phyloP scores from a whole-genome alignment of 2,329 filamentous ascomycete genomes.

The Ascochyta koolunga region DNA sequence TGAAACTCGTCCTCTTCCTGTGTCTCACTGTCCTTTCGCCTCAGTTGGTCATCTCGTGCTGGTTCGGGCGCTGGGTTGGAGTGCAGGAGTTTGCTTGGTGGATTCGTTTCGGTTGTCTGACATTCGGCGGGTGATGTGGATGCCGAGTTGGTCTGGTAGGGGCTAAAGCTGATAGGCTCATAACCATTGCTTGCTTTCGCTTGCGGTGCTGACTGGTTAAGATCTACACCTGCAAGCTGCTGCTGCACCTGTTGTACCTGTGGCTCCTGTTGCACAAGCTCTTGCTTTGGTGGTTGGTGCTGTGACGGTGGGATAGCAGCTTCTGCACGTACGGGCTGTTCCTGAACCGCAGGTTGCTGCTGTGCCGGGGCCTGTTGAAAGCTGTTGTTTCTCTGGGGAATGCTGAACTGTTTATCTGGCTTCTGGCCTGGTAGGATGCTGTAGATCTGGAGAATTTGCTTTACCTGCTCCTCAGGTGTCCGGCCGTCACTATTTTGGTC shows the following conservation, averaged over 20 bases:
- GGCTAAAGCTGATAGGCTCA: slow-evolving; percentile 8
- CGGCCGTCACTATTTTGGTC: slow-evolving; percentile 56
- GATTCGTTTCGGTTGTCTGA: slow-evolving; percentile 24
- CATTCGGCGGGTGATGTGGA: slow-evolving; percentile 4
- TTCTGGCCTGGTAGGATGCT: slow-evolving; percentile 83
- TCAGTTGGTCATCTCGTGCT: slow-evolving; percentile 25
- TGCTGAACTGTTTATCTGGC: slow-evolving; percentile 58
- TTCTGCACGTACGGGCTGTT: not conserved
- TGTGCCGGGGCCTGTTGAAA: slow-evolving; percentile 16
- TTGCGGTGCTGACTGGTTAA: slow-evolving; percentile 20
- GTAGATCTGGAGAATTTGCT: slow-evolving; percentile 86
- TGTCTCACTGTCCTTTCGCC: slow-evolving; percentile 51
- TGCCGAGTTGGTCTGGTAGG: slow-evolving; percentile 4
- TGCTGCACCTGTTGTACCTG: slow-evolving; percentile 15
- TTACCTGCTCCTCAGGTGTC: slow-evolving; percentile 70
- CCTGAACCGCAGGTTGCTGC: slow-evolving; percentile 2
- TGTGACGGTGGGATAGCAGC: slow-evolving; percentile 5
- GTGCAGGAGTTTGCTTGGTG: slow-evolving; percentile 36
- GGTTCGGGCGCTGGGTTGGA: slow-evolving; percentile 30
- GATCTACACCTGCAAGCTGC: slow-evolving; percentile 14
- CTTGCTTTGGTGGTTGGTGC: slow-evolving; percentile 4
- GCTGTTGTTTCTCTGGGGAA: slow-evolving; percentile 58
- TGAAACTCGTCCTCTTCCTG: slow-evolving; percentile 55
- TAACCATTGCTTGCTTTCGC: not conserved
- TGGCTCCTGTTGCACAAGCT: slow-evolving; percentile 7